These are phyloP conservation scores for Erysiphe neolycopersici DNA, from an alignment of 2,329 filamentous ascomycete genomes.

Conservation along the genomic window DNA sequence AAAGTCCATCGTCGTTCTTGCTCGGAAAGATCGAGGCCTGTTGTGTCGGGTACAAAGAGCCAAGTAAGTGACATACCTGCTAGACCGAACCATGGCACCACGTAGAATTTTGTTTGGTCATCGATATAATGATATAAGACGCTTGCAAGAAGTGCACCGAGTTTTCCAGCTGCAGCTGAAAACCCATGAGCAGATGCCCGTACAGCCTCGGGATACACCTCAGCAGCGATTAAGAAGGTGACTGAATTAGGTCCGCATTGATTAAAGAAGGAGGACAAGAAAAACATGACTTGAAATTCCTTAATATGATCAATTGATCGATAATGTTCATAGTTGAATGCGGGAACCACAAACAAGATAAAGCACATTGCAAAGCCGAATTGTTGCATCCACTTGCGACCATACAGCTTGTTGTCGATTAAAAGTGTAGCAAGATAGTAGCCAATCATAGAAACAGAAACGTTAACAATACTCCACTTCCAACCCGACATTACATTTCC, in stretches of 20 bases:
- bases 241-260: slow-evolving; percentile 86
- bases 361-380: slow-evolving; percentile 83
- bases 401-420: slow-evolving; percentile 40
- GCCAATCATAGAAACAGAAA: slow-evolving; percentile 57
- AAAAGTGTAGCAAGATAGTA: slow-evolving; percentile 53
- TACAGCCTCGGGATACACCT: slow-evolving; percentile 87
- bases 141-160: slow-evolving; percentile 63
- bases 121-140: slow-evolving; percentile 90
- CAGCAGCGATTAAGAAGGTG: slow-evolving; percentile 84
- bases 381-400: slow-evolving; percentile 89
- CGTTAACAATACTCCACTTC: slow-evolving; percentile 83
- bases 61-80: slow-evolving; percentile 59
- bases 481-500: slow-evolving; percentile 57
- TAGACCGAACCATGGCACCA: slow-evolving; percentile 89
- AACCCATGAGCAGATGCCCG: slow-evolving; percentile 86
- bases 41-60: slow-evolving; percentile 86
- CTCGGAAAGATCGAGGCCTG: slow-evolving; percentile 86
- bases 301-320: slow-evolving; percentile 43
- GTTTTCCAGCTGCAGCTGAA: slow-evolving; percentile 73
- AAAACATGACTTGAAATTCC: slow-evolving; percentile 96
- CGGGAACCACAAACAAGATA: slow-evolving; percentile 76
- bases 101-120: slow-evolving; percentile 60
- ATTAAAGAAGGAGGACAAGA: slow-evolving; percentile 94
- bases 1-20: slow-evolving; percentile 84
- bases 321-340: slow-evolving; percentile 72